These are phyloP conservation scores for Spinellus fusiger DNA, from an alignment of 192 early-diverging fungal species.

Conservation along the genomic window DNA sequence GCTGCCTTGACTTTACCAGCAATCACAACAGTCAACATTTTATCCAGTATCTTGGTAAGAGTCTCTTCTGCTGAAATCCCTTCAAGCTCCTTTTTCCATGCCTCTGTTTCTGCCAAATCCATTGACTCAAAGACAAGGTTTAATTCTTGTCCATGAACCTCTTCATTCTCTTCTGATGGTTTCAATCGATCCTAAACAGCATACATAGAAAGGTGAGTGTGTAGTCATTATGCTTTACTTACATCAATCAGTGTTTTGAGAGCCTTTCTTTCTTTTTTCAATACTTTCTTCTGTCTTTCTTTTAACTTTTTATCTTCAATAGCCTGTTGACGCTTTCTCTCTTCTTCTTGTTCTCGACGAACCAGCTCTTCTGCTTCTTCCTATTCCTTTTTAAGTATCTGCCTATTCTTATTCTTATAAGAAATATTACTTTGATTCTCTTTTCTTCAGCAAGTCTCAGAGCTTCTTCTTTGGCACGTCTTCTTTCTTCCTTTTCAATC, in stretches of 20 bases:
- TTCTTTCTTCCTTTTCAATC: slow-evolving; percentile 16
- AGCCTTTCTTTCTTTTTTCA: slow-evolving; percentile 72
- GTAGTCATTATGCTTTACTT: too few relatives aligned
- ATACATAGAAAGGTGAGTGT: too few relatives aligned
- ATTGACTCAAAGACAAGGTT: slow-evolving; percentile 51
- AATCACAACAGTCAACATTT: not conserved
- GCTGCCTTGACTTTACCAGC: slow-evolving; percentile 4
- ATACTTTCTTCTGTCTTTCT: slow-evolving; percentile 42
- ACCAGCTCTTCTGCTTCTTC: slow-evolving; percentile 17
- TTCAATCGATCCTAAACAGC: not conserved
- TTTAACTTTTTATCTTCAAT: slow-evolving; percentile 51
- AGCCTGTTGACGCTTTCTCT: slow-evolving; percentile 41
- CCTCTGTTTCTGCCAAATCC: slow-evolving; percentile 32
- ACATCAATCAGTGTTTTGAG: slow-evolving; percentile 53
- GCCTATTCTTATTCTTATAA: not conserved
- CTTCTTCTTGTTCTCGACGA: slow-evolving; percentile 31
- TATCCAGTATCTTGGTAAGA: slow-evolving; percentile 14
- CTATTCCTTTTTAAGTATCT: not conserved
- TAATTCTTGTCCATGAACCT: slow-evolving; percentile 27
- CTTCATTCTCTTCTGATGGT: not conserved
- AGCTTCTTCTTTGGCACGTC: slow-evolving; percentile 24
- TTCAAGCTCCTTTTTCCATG: slow-evolving; percentile 30
- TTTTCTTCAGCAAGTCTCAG: slow-evolving; percentile 27
- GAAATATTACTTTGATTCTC: slow-evolving; percentile 4
- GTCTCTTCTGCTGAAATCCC: not conserved